Percentiles rank a stretch among this genome's conserved stretches.
phyloP scores from a whole-genome alignment of 164 flowering plant species.

The Vitis vinifera region DNA sequence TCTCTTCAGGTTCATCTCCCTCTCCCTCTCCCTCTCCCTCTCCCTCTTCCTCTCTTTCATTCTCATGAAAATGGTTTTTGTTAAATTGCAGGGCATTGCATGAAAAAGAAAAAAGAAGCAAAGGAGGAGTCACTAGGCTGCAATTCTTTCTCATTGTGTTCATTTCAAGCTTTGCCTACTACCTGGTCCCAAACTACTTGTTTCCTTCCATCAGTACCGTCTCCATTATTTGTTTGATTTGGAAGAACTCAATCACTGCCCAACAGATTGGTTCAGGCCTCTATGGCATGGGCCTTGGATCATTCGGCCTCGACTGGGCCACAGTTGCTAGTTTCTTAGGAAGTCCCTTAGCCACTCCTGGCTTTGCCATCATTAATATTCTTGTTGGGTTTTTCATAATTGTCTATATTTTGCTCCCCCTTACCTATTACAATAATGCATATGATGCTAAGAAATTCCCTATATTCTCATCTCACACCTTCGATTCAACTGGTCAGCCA shows the following conservation, averaged over 20 bases:
- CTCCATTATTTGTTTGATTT: slow-evolving; percentile 56
- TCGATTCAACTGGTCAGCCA: slow-evolving; percentile 23
- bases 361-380: slow-evolving; percentile 50
- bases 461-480: slow-evolving; percentile 34
- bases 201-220: slow-evolving; percentile 47
- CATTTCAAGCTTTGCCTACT: slow-evolving; percentile 55
- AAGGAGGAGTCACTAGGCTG: slow-evolving; percentile 45
- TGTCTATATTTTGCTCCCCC: slow-evolving; percentile 48
- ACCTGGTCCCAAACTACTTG: slow-evolving; percentile 50
- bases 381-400: slow-evolving; percentile 50
- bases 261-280: slow-evolving; percentile 72
- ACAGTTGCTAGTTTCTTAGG: slow-evolving; percentile 45
- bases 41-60: background rate
- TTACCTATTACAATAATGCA: slow-evolving; percentile 47
- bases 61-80: background rate
- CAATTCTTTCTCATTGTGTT: slow-evolving; percentile 58
- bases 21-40: background rate
- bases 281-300: slow-evolving; percentile 57
- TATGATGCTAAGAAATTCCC: slow-evolving; percentile 62
- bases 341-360: slow-evolving; percentile 59
- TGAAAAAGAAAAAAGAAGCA: slow-evolving; percentile 47
- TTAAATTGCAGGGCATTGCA: slow-evolving; percentile 48
- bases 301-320: slow-evolving; percentile 64
- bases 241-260: slow-evolving; percentile 50
- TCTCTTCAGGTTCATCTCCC: slow-evolving; percentile 31